Evolutionary conservation across 164 flowering plant species (phyloP).

Genomic region (Hamamelis virginiana): DNA sequence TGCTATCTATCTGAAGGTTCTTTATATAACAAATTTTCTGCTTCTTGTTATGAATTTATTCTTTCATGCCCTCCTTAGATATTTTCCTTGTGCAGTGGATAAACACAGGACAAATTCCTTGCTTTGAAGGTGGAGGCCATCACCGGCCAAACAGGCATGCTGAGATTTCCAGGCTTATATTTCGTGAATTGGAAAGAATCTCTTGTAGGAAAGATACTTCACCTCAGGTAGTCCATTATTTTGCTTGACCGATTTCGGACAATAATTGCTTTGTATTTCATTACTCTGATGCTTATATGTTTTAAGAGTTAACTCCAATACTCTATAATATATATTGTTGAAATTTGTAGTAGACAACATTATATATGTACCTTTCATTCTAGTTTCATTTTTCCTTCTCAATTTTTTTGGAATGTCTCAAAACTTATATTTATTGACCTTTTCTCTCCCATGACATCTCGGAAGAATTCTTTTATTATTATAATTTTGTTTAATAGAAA

Average conservation of each 20-base stretch:
- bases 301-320: not conserved
- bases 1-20: slow-evolving; percentile 92
- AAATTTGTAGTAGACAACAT: too few species aligned
- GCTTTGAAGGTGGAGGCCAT: slow-evolving; percentile 97
- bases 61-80: slow-evolving; percentile 5
- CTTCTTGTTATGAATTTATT: not conserved
- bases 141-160: slow-evolving; percentile 96
- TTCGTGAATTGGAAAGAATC: slow-evolving; percentile 80
- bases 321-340: too few species aligned
- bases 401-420: too few species aligned
- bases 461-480: too few species aligned
- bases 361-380: not conserved
- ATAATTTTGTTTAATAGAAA: too few species aligned
- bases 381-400: too few species aligned
- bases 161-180: slow-evolving; percentile 90
- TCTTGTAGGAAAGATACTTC: slow-evolving; percentile 57
- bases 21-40: not conserved
- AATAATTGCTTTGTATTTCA: not conserved
- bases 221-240: slow-evolving; percentile 49
- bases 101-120: slow-evolving; percentile 94
- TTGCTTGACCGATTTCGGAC: not conserved
- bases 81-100: slow-evolving; percentile 73
- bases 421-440: too few species aligned
- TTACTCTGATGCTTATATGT: not conserved
- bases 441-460: too few species aligned